A percentile compares a stretch with the other conserved stretches of the same genome.
Conservation (phyloP, 352 stramenopile genomes). For the Phytophthora europaea region DNA sequence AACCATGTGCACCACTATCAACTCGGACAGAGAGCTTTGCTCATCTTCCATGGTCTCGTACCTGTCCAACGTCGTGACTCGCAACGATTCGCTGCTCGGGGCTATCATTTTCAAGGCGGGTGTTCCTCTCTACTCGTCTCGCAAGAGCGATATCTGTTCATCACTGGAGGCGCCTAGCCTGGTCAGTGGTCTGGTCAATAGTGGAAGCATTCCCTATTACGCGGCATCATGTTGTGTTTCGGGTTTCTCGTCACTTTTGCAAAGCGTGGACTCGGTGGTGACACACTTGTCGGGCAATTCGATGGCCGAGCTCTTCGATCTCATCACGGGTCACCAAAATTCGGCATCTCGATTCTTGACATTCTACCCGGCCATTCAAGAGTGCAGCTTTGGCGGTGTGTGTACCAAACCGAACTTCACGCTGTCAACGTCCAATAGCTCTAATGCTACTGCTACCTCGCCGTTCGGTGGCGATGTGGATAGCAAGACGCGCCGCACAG, state of each 20-base stretch:
- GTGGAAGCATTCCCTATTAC: constrained; percentile 46
- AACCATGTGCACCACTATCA: constrained; percentile 54
- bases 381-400: constrained; percentile 47
- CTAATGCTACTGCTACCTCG: constrained; percentile 13
- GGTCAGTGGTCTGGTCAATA: constrained; percentile 39
- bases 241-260: constrained; percentile 45
- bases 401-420: constrained; percentile 53
- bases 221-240: constrained; percentile 53
- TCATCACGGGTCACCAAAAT: constrained; percentile 49
- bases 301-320: constrained; percentile 55
- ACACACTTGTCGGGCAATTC: constrained; percentile 56
- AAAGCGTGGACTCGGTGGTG: constrained; percentile 51
- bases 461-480: constrained; percentile 18
- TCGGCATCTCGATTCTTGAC: constrained; percentile 42
- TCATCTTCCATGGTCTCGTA: constrained; percentile 48
- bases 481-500: constrained; percentile 42
- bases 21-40: constrained; percentile 50
- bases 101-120: constrained; percentile 49
- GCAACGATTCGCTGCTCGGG: constrained; percentile 43
- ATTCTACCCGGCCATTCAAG: constrained; percentile 41
- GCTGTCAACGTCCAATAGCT: constrained; percentile 24
- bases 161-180: constrained; percentile 47
- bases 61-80: constrained; percentile 35
- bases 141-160: constrained; percentile 43
- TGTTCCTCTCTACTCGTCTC: constrained; percentile 52